These are phyloP conservation scores for Rauvolfia tetraphylla DNA, from an alignment of 257 asterid species.

Conservation along the genomic window DNA sequence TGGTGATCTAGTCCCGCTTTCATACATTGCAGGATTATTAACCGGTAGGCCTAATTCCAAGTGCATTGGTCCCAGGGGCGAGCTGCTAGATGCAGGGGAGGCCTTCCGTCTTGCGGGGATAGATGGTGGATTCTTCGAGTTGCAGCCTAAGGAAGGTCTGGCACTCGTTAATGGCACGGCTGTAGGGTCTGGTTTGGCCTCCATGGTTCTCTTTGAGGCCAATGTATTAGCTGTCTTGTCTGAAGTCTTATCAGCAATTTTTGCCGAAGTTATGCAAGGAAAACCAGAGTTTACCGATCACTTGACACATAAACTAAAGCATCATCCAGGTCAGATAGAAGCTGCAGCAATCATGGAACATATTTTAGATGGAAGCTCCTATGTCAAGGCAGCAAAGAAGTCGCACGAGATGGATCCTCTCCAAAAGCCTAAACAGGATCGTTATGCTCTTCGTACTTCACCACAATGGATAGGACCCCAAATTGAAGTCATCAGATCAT, in stretches of 20 bases:
- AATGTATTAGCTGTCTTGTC: conserved; percentile 22
- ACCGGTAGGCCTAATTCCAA: conserved; percentile 28
- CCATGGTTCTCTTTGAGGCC: conserved; percentile 27
- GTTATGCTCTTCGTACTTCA: conserved; percentile 28
- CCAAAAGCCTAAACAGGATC: conserved; percentile 29
- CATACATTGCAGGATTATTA: conserved; percentile 25
- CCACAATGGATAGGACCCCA: conserved; percentile 35
- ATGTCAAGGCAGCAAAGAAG: conserved; percentile 24
- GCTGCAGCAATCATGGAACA: conserved; percentile 35
- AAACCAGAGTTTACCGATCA: conserved; percentile 32
- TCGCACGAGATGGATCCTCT: conserved; percentile 26
- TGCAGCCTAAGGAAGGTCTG: conserved; percentile 32
- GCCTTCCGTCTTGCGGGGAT: conserved; percentile 21
- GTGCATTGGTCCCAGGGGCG: conserved; percentile 23
- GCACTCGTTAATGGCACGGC: conserved; percentile 32
- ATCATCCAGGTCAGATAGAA: conserved; percentile 34
- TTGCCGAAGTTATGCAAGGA: conserved; percentile 30
- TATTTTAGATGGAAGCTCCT: conserved; percentile 27
- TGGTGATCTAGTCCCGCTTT: conserved; percentile 27
- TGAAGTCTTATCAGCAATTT: conserved; percentile 26
- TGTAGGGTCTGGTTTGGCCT: conserved; percentile 30
- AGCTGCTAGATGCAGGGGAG: conserved; percentile 14
- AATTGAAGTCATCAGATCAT: conserved; percentile 26
- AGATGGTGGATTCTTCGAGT: conserved; percentile 21
- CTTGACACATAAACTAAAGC: conserved; percentile 29